Evolutionary conservation across 2,329 filamentous ascomycete genomes (phyloP).

Genomic region (Aphanocladium album): DNA sequence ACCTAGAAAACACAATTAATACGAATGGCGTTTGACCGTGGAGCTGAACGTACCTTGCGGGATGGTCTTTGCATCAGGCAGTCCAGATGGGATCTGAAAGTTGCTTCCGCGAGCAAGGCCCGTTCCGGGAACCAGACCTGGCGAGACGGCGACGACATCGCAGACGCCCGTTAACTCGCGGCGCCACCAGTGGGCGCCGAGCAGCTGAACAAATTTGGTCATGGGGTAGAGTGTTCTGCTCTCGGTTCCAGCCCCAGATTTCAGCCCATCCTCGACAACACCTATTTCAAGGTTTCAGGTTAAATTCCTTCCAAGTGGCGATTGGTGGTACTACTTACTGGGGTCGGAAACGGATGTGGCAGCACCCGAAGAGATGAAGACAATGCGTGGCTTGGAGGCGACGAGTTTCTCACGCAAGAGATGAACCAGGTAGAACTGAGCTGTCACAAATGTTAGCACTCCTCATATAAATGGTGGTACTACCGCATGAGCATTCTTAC

Average conservation of each 20-base stretch:
- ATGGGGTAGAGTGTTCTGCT: conserved; percentile 31
- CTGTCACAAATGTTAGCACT: conserved; percentile 23
- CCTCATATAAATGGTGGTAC: no score
- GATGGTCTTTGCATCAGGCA: conserved; percentile 44
- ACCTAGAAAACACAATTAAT: conserved; percentile 26
- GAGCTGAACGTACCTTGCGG: conserved; percentile 34
- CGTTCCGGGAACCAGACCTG: conserved; percentile 46
- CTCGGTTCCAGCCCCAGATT: conserved; percentile 31
- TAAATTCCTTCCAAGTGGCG: no score
- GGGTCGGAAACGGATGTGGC: conserved; percentile 33
- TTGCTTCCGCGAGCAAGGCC: conserved; percentile 31
- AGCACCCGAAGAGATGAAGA: conserved; percentile 48
- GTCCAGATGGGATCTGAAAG: conserved; percentile 24
- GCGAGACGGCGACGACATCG: conserved; percentile 48
- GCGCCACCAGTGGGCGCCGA: conserved; percentile 52
- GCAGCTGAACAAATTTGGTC: conserved; percentile 47
- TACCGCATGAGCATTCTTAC: conserved; percentile 24
- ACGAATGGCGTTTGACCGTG: neutral
- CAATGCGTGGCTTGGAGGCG: conserved; percentile 40
- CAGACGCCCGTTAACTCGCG: conserved; percentile 41
- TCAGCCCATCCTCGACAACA: conserved; percentile 34
- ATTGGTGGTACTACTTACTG: conserved; percentile 18
- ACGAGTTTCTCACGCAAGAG: conserved; percentile 44
- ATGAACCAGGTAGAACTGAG: conserved; percentile 50
- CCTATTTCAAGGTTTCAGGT: conserved; percentile 20